These are phyloP conservation scores for Elsinoe perseae DNA, from an alignment of 2,329 filamentous ascomycete genomes.

Conservation along the genomic window DNA sequence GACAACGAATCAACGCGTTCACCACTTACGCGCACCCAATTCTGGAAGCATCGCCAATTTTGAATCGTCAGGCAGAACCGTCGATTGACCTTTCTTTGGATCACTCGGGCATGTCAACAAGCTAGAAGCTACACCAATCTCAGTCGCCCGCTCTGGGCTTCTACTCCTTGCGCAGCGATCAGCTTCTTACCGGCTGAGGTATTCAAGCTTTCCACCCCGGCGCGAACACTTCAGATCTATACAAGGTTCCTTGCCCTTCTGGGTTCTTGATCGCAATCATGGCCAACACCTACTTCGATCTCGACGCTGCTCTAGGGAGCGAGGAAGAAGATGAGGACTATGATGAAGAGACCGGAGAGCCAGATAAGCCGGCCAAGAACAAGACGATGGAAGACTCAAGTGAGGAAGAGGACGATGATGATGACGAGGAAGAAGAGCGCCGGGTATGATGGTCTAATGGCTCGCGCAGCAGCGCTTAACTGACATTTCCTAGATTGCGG, in stretches of 20 bases:
- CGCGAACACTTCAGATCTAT: too few relatives aligned
- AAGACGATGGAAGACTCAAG: conserved; percentile 69
- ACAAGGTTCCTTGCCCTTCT: too few relatives aligned
- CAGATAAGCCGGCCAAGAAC: conserved; percentile 36
- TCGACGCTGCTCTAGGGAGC: conserved; percentile 75
- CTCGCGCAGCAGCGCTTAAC: conserved; percentile 1
- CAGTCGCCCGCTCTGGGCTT: not conserved
- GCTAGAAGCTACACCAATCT: not conserved
- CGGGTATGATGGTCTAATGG: conserved; percentile 48
- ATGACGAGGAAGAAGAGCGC: conserved; percentile 78
- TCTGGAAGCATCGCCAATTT: not conserved
- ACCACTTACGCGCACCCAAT: not conserved
- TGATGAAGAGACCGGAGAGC: conserved; percentile 65
- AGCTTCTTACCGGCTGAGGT: too few relatives aligned
- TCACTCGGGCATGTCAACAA: not conserved
- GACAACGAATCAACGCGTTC: not conserved
- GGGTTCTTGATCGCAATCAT: conserved; percentile 7
- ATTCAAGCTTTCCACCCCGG: too few relatives aligned
- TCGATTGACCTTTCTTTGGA: not conserved
- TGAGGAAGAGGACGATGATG: conserved; percentile 77
- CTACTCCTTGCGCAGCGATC: not conserved
- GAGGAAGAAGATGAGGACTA: conserved; percentile 79
- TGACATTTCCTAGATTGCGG: conserved; percentile 56
- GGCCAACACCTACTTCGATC: conserved; percentile 55
- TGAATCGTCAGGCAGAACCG: too few relatives aligned